These are phyloP conservation scores for Ulmus americana DNA, from an alignment of 331 rosid genomes.

Conservation along the genomic window DNA sequence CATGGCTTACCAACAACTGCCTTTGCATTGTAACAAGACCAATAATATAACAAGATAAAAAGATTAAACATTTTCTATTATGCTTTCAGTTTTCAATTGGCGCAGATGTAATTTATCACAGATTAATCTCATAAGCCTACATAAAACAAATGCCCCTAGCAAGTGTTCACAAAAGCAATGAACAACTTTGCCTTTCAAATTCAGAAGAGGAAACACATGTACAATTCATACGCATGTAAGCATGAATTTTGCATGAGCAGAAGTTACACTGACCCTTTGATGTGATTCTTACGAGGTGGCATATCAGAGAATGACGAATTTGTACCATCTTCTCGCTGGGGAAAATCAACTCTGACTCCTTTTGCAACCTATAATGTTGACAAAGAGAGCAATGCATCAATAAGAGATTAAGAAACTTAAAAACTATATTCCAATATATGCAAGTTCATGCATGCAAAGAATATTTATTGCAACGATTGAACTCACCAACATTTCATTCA, in stretches of 20 bases:
- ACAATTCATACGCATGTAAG: not conserved
- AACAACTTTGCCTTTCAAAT: too few relatives aligned
- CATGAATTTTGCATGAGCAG: slow-evolving; percentile 2
- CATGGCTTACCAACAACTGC: too few relatives aligned
- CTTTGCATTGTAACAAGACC: too few relatives aligned
- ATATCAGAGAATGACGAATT: slow-evolving; percentile 40
- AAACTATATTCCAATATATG: not conserved
- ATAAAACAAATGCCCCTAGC: not conserved
- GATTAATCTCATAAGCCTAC: not conserved
- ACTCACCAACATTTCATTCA: slow-evolving; percentile 61
- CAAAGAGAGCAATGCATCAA: slow-evolving; percentile 22
- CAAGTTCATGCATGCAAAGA: slow-evolving; percentile 8
- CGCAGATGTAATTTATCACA: not conserved
- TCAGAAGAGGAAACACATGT: not conserved
- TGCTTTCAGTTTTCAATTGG: too few relatives aligned
- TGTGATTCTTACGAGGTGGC: slow-evolving; percentile 41
- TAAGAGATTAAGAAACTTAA: slow-evolving; percentile 15
- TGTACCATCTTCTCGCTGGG: slow-evolving; percentile 34
- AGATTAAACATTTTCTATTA: too few relatives aligned
- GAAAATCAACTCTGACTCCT: slow-evolving; percentile 42
- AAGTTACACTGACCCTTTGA: slow-evolving; percentile 45
- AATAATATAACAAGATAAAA: too few relatives aligned
- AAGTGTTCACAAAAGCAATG: slow-evolving; percentile 1
- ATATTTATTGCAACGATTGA: slow-evolving; percentile 12
- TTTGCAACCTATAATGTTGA: slow-evolving; percentile 43